Conservation (phyloP, 1,139 yeast species). For the Sugiyamaella neomexicana region DNA sequence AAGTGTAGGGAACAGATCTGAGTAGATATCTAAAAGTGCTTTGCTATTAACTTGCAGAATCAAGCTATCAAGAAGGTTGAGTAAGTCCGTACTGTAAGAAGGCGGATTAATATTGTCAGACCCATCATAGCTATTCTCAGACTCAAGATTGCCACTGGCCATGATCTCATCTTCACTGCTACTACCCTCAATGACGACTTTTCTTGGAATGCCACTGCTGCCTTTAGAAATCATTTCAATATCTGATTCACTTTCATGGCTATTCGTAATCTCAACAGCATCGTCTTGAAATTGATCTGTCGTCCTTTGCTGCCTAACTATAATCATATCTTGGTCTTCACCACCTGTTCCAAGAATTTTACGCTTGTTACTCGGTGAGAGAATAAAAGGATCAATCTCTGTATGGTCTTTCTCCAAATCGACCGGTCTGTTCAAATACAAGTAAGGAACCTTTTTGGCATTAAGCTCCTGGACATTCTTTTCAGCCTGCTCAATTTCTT, state of each 20-base stretch:
- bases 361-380: neutral
- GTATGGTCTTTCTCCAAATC: neutral
- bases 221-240: neutral
- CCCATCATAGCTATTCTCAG: neutral
- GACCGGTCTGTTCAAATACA: neutral
- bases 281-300: neutral
- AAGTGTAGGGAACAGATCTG: neutral
- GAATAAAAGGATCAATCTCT: neutral
- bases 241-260: conserved; percentile 1
- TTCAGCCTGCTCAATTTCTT: neutral
- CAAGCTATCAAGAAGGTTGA: neutral
- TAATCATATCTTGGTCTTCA: neutral
- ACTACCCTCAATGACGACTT: neutral
- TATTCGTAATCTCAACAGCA: neutral
- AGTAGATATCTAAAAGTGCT: neutral
- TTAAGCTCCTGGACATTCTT: neutral
- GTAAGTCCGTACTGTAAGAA: neutral
- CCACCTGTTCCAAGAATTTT: neutral
- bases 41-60: neutral
- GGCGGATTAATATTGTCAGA: too few species aligned
- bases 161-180: neutral
- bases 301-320: neutral
- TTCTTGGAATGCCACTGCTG: neutral
- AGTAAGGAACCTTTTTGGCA: neutral
- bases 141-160: neutral